Evolutionary conservation across 1,139 yeast species (phyloP).

Genomic region (Ogataea hybrid): DNA sequence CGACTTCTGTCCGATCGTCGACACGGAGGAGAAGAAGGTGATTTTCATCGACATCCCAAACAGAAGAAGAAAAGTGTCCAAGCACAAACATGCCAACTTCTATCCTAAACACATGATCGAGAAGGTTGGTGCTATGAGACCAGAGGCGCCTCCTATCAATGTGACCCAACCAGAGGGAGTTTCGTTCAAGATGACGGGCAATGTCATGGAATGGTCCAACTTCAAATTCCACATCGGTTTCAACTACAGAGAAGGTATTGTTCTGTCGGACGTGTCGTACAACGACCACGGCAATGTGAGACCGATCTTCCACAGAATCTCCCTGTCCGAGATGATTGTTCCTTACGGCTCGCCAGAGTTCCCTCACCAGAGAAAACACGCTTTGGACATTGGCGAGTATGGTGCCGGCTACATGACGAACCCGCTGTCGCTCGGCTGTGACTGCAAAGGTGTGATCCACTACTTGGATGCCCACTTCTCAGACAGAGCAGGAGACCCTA

Average conservation of each 20-base stretch:
- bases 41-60: constrained; percentile 72
- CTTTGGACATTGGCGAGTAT: constrained; percentile 82
- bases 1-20: constrained; percentile 81
- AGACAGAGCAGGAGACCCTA: constrained; percentile 63
- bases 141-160: constrained; percentile 59
- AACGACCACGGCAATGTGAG: constrained; percentile 72
- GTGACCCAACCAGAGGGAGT: constrained; percentile 82
- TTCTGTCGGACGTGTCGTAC: constrained; percentile 67
- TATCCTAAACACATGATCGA: constrained; percentile 62
- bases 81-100: constrained; percentile 65
- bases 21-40: constrained; percentile 66
- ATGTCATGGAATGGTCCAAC: constrained; percentile 73
- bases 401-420: constrained; percentile 87
- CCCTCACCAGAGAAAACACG: constrained; percentile 84
- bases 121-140: constrained; percentile 61
- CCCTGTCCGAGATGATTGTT: constrained; percentile 80
- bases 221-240: constrained; percentile 76
- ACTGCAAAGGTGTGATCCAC: constrained; percentile 81
- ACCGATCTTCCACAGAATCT: constrained; percentile 74
- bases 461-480: constrained; percentile 75
- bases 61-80: constrained; percentile 69
- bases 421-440: constrained; percentile 76
- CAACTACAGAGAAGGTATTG: constrained; percentile 84
- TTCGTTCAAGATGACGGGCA: constrained; percentile 67
- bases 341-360: constrained; percentile 79